phyloP scores from a whole-genome alignment of 768 basidiomycete species.

The Tubosaeta sp. region DNA sequence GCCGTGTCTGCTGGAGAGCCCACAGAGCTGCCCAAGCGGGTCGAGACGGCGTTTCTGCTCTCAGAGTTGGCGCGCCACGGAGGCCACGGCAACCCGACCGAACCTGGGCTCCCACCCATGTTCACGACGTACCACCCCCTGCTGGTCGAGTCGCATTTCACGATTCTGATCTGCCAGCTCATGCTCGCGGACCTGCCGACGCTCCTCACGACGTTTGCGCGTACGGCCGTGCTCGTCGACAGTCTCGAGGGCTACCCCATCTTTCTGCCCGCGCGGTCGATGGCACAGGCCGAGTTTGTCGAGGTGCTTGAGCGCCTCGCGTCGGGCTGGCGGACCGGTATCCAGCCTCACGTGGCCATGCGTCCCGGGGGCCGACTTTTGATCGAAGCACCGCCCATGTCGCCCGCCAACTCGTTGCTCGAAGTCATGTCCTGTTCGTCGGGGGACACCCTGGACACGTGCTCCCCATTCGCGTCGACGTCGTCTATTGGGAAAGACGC shows the following conservation, averaged over 20 bases:
- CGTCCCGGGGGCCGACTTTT: slow-evolving; percentile 35
- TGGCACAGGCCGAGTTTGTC: slow-evolving; percentile 87
- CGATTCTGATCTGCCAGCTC: slow-evolving; percentile 66
- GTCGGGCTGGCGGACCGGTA: slow-evolving; percentile 66
- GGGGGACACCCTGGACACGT: slow-evolving; percentile 16
- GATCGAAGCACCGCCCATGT: slow-evolving; percentile 34
- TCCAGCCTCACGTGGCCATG: slow-evolving; percentile 51
- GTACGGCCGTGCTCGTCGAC: slow-evolving; percentile 66
- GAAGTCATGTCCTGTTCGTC: slow-evolving; percentile 26
- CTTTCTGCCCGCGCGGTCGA: slow-evolving; percentile 81
- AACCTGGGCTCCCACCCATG: slow-evolving; percentile 40
- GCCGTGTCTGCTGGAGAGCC: slow-evolving; percentile 24
- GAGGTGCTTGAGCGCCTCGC: slow-evolving; percentile 82
- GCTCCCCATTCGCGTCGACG: slow-evolving; percentile 17
- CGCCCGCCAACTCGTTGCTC: slow-evolving; percentile 19
- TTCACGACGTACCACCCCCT: slow-evolving; percentile 91
- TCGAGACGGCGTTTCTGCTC: slow-evolving; percentile 65
- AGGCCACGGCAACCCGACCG: slow-evolving; percentile 40
- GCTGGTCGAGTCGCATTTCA: slow-evolving; percentile 83
- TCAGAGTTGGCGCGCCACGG: slow-evolving; percentile 67
- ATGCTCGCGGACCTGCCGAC: slow-evolving; percentile 72
- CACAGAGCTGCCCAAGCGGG: slow-evolving; percentile 45
- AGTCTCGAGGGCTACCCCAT: slow-evolving; percentile 86
- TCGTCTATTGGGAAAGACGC: neutral
- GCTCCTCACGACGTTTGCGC: slow-evolving; percentile 61